A percentile compares a stretch with the other conserved stretches of the same genome.
These are phyloP conservation scores for Stephanodiscus minutulus DNA, from an alignment of 108 stramenopile genomes.

Conservation along the genomic window DNA sequence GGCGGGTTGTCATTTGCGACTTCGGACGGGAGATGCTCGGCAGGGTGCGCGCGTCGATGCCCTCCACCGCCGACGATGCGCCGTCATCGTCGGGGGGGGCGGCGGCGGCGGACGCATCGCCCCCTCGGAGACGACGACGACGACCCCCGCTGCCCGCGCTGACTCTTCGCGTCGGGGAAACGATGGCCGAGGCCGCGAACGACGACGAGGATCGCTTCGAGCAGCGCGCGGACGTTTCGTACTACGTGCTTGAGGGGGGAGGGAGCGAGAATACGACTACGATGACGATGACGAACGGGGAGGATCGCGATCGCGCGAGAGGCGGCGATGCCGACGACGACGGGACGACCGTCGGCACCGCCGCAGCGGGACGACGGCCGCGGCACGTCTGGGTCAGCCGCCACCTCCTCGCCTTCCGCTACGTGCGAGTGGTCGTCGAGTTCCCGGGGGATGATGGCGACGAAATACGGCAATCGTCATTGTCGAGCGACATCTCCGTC, in stretches of 20 bases:
- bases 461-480: neutral
- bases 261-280: neutral
- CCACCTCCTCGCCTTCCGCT: constrained; percentile 43
- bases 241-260: neutral
- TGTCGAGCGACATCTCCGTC: neutral
- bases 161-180: constrained; percentile 43
- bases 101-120: too few relatives aligned
- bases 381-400: constrained; percentile 11
- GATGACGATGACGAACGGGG: neutral
- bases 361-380: neutral
- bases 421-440: constrained; percentile 29
- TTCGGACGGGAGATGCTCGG: constrained; percentile 41
- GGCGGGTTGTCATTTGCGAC: constrained; percentile 14
- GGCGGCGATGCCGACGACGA: neutral
- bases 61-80: neutral
- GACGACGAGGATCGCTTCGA: constrained; percentile 37
- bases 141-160: constrained; percentile 1
- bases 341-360: neutral
- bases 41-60: constrained; percentile 20
- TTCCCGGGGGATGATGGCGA: neutral
- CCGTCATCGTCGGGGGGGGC: neutral
- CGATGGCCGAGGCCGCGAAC: constrained; percentile 41
- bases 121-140: neutral
- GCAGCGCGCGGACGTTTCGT: constrained; percentile 33
- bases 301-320: neutral